phyloP scores from a whole-genome alignment of 164 flowering plant genomes.

The Stephania yunnanensis region DNA sequence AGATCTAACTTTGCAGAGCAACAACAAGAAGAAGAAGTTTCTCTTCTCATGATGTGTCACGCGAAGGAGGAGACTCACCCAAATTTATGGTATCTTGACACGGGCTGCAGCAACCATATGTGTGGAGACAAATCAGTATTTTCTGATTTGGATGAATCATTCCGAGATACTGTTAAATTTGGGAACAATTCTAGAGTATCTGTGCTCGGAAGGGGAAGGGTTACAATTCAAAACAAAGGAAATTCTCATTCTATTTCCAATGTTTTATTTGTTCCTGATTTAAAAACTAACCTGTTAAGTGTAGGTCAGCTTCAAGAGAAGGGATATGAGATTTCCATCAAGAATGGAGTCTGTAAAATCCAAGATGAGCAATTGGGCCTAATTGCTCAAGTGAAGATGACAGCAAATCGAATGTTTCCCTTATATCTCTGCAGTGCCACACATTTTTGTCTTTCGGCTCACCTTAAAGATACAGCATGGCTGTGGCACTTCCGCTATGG shows the following conservation, averaged over 20 bases:
- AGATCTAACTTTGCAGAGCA: neutral
- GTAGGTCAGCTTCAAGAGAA: conserved; percentile 9
- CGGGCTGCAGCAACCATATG: too few relatives aligned
- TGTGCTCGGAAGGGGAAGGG: too few relatives aligned
- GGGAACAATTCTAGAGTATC: too few relatives aligned
- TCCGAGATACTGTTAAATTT: too few relatives aligned
- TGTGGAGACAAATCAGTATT: too few relatives aligned
- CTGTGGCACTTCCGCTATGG: conserved; percentile 4
- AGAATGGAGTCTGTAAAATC: neutral
- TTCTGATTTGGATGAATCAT: too few relatives aligned
- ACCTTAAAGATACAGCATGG: neutral
- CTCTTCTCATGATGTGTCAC: neutral
- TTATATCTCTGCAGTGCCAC: neutral
- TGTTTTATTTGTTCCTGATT: too few relatives aligned
- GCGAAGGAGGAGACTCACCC: too few relatives aligned
- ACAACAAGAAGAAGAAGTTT: neutral
- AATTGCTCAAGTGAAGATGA: neutral
- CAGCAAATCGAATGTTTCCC: neutral
- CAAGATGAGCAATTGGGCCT: neutral
- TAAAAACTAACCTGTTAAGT: neutral
- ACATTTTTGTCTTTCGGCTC: neutral
- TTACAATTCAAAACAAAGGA: too few relatives aligned
- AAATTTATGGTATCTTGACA: too few relatives aligned
- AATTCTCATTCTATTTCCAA: too few relatives aligned
- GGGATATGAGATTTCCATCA: neutral